Evolutionary conservation across 495 filamentous ascomycete genomes (phyloP), one percentile per base, ranked within the genome.

Genomic region (Aspergillus cristatus): DNA sequence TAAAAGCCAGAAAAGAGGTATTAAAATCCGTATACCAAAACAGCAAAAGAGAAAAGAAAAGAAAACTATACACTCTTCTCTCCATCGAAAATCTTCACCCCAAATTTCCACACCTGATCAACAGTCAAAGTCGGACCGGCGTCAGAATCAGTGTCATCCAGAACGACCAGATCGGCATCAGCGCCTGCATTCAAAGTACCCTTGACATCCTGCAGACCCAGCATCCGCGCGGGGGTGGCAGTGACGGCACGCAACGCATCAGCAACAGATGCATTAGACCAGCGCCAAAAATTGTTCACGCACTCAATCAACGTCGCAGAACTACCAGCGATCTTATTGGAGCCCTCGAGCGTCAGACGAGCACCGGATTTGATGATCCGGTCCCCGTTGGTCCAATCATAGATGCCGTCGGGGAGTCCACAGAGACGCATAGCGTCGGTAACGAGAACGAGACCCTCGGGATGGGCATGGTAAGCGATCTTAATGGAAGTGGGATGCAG

Each of bases 91-190:
- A 70, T 64, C 54, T 67, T 68, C 6, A 58, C 54, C n/a, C 83
- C 83, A 51, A 82, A 78, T 59, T 88, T 88, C 81, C 81, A 88
- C 18, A 86, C 82, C 54, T 86, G 72, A 42, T 82, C 78, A 6
- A 88, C 68, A 28, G 58, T 67, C 51, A 88, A 57, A 18, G 49
- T 60, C 3, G 48, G 45, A n/a, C 67, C 56, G 37, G 62, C 44
- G 59, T 67, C 43, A 7, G 42, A 52, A 45, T 71, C 68, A 22
- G 52, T 60, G 49, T 82, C 76, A 7, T 71, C 74, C 37, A 90
- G 53, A 1, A 90, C 70, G 16, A 89, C 74, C 38, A 93, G 51
- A 60, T 93, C 86, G 1, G 85, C 86, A 69, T 93, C 86, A 3
- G 82, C 81, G 14, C 77, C 83, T 22, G 70, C 65, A 2, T 74